Base-by-base conservation (phyloP, 73 alveolate genomes). In the Paramecium sexaurelia region DNA sequence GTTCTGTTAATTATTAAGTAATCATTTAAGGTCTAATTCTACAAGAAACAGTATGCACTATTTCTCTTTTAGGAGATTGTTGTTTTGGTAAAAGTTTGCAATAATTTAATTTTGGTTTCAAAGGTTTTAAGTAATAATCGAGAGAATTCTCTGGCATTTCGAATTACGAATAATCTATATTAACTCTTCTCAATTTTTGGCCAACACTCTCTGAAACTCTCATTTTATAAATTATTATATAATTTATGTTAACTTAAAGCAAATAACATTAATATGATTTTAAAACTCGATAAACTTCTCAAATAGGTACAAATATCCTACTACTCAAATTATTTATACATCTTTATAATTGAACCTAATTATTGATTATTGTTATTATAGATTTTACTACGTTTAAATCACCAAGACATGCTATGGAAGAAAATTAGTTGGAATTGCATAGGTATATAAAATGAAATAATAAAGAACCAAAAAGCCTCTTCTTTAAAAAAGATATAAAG, bases 351-450 rank as follows among this genome's bases (percentile, higher is more conserved):
- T 61, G 20, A 61, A 5, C 1, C 26, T 11, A 61, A 10, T 61
- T 61, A 61, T 29, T 15, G 43, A 61, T 61, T 22, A 32, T 61
- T 32, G 67, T 61, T 61, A 61, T 73, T 29, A 33, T 73, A 73
- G 87, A 73, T 73, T 39, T 73, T 36, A 73, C 67, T 73, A 15
- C 87, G 43, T 73, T 36, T 33, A 73, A 36, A 39, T 26, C 87
- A 33, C 87, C 55, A 15, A 33, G 87, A 73, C 87, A 73, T 20
- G 27, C 87, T 17, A n/a, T 15, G 35, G 43, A 7, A 2, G 83
- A 61, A 61, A 61, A 61, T 32, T 61, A 61, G n/a, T 10, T 22
- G 20, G 83, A 61, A 29, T 32, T 29, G 83, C 83, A 61, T 61
- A 19, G 83, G 83, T 61, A 61, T 22, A 29, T 32, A 26, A 11